phyloP scores from a whole-genome alignment of 2,329 filamentous ascomycete species.

The Cercospora sp. region DNA sequence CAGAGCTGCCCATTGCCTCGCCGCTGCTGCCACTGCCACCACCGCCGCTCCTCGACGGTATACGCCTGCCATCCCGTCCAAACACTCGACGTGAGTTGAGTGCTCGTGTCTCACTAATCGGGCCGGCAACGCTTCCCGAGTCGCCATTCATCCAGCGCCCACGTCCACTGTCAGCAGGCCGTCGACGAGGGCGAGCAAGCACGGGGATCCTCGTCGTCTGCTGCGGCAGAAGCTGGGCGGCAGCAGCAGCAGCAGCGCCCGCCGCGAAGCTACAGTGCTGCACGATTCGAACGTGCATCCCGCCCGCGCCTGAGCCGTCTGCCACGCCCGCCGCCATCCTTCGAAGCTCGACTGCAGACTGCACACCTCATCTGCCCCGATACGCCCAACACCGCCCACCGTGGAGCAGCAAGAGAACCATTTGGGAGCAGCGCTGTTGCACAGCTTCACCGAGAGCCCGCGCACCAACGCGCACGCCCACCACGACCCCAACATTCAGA shows the following conservation, averaged over 20 bases:
- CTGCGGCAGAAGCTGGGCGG: neutral
- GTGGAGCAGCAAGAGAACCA: slow-evolving; percentile 27
- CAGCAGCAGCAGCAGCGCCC: neutral
- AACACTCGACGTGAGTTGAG: neutral
- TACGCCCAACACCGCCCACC: slow-evolving; percentile 16
- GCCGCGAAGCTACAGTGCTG: neutral
- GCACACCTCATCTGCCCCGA: neutral
- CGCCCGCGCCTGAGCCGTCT: neutral
- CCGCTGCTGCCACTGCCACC: neutral
- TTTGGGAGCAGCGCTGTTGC: slow-evolving; percentile 30
- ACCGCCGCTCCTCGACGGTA: too few species aligned
- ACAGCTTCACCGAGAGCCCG: slow-evolving; percentile 24
- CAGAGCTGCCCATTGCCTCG: neutral
- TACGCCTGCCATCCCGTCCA: too few species aligned
- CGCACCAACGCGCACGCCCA: slow-evolving; percentile 9
- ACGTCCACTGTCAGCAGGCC: neutral
- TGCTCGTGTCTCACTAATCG: neutral
- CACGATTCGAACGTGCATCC: neutral
- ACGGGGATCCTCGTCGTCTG: neutral
- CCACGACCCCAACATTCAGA: slow-evolving; percentile 14
- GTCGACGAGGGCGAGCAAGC: neutral
- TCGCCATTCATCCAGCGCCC: neutral
- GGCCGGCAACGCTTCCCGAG: neutral
- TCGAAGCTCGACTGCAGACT: neutral
- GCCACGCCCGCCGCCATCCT: neutral